A percentile compares a stretch with the other conserved stretches of the same genome.
These are phyloP conservation scores for Mortierella sp. DNA, from an alignment of 371 early-diverging fungal species.

Conservation along the genomic window DNA sequence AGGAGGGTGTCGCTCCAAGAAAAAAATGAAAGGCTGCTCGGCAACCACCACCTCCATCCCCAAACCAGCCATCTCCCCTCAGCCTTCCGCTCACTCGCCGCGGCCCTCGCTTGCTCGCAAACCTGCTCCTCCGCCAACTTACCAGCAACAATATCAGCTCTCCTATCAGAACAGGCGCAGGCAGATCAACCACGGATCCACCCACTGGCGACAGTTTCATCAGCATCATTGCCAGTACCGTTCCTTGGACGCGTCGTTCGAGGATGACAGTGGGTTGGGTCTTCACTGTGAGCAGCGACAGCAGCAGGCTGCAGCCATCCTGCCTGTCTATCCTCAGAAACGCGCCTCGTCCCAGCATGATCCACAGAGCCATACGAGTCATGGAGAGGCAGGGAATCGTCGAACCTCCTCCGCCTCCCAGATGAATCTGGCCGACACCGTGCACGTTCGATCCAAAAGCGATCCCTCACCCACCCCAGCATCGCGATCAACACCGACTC, in stretches of 20 bases:
- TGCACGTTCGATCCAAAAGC: conserved; percentile 28
- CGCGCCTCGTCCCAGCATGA: conserved; percentile 13
- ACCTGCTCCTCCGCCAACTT: background rate
- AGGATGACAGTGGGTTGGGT: background rate
- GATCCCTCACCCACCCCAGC: conserved; percentile 1
- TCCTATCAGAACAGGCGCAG: conserved; percentile 15
- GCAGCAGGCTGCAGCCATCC: background rate
- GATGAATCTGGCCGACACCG: conserved; percentile 22
- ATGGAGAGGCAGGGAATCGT: conserved; percentile 20
- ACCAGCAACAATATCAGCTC: conserved; percentile 19
- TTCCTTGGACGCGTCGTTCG: conserved; percentile 18
- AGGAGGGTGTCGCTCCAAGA: conserved; percentile 17
- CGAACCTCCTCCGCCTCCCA: conserved; percentile 4
- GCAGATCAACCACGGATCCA: conserved; percentile 13
- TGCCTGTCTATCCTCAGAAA: conserved; percentile 10
- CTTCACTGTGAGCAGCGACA: background rate
- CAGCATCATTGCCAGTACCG: conserved; percentile 17
- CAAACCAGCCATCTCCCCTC: conserved; percentile 7
- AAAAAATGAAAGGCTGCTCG: conserved; percentile 30
- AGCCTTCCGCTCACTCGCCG: conserved; percentile 12
- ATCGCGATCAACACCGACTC: conserved; percentile 16
- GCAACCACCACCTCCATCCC: conserved; percentile 8
- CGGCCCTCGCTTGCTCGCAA: conserved; percentile 10
- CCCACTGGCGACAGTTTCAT: conserved; percentile 44
- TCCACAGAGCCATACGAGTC: conserved; percentile 5